These are phyloP conservation scores for Hypoxylon rubiginosum DNA, from an alignment of 2,329 filamentous ascomycete genomes.

Conservation along the genomic window DNA sequence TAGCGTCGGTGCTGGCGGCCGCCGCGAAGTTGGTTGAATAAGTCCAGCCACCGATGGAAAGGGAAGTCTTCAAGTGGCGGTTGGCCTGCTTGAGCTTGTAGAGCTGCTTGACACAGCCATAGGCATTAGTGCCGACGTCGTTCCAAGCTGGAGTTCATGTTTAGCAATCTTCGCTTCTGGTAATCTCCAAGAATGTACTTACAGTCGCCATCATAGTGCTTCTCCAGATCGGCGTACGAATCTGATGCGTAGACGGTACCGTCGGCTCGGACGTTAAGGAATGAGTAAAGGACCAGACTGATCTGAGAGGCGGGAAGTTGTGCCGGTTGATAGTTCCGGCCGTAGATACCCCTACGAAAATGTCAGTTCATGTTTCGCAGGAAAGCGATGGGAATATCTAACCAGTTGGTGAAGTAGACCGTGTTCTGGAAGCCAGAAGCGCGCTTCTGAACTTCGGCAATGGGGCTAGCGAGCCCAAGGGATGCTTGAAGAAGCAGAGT, in stretches of 20 bases:
- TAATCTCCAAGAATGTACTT: constrained; percentile 40
- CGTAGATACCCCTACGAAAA: constrained; percentile 75
- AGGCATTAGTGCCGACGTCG: constrained; percentile 77
- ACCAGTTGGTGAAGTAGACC: constrained; percentile 66
- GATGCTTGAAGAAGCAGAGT: constrained; percentile 47
- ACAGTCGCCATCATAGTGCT: constrained; percentile 79
- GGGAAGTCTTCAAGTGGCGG: constrained; percentile 80
- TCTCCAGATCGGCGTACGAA: constrained; percentile 77
- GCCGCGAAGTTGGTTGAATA: constrained; percentile 82
- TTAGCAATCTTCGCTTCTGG: constrained; percentile 27
- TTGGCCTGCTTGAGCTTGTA: constrained; percentile 82
- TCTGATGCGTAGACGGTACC: constrained; percentile 83
- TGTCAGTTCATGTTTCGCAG: constrained; percentile 19
- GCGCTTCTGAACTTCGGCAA: constrained; percentile 40
- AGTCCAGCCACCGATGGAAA: constrained; percentile 89
- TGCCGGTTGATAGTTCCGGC: constrained; percentile 77
- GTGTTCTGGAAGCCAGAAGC: constrained; percentile 58
- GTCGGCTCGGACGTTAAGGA: constrained; percentile 79
- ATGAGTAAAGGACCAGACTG: constrained; percentile 84
- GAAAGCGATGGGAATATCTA: constrained; percentile 16
- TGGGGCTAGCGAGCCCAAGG: constrained; percentile 42
- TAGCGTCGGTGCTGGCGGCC: constrained; percentile 72
- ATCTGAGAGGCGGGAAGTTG: constrained; percentile 77
- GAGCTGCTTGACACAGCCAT: constrained; percentile 85
- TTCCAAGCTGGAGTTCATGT: constrained; percentile 63